These are phyloP conservation scores for Aspergillus glaucus DNA, from an alignment of 2,329 filamentous ascomycete species.

Conservation along the genomic window DNA sequence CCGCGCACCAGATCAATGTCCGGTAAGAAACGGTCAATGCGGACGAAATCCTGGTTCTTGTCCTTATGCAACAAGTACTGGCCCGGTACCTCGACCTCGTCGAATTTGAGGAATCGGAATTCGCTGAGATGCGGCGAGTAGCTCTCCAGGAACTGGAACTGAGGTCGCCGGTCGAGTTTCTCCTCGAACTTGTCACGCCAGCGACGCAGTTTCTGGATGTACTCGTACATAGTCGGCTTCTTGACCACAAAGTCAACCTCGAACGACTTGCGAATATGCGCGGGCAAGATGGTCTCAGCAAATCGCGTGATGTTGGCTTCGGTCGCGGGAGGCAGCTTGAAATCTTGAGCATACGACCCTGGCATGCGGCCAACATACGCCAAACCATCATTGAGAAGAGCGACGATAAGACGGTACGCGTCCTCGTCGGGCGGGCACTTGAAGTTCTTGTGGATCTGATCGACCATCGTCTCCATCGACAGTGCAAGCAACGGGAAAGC, in stretches of 20 bases:
- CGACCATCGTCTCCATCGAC: slow-evolving; percentile 99
- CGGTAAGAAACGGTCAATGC: slow-evolving; percentile 93
- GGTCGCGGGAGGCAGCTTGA: slow-evolving; percentile 81
- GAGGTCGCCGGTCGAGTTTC: slow-evolving; percentile 79
- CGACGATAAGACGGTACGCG: slow-evolving; percentile 95
- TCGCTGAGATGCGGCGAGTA: slow-evolving; percentile 91
- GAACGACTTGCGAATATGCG: slow-evolving; percentile 92
- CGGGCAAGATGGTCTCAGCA: slow-evolving; percentile 88
- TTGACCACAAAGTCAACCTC: slow-evolving; percentile 94
- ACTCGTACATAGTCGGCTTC: slow-evolving; percentile 96
- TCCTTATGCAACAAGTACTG: slow-evolving; percentile 97
- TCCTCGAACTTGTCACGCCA: slow-evolving; percentile 99
- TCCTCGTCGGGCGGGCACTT: slow-evolving; percentile 98
- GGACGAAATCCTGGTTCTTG: slow-evolving; percentile 97
- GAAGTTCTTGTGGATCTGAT: slow-evolving; percentile 98
- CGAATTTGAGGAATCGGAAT: slow-evolving; percentile 95
- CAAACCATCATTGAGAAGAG: slow-evolving; percentile 87
- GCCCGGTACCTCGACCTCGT: slow-evolving; percentile 95
- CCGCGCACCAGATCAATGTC: slow-evolving; percentile 89
- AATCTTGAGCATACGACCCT: slow-evolving; percentile 77
- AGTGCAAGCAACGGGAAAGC: slow-evolving; percentile 91
- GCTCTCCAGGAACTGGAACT: slow-evolving; percentile 68
- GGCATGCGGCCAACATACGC: slow-evolving; percentile 88
- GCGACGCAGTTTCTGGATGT: slow-evolving; percentile 90
- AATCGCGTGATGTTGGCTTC: slow-evolving; percentile 97